These are phyloP conservation scores for Euphorbia schlechtendalii DNA, from an alignment of 441 rosid species.

Conservation along the genomic window DNA sequence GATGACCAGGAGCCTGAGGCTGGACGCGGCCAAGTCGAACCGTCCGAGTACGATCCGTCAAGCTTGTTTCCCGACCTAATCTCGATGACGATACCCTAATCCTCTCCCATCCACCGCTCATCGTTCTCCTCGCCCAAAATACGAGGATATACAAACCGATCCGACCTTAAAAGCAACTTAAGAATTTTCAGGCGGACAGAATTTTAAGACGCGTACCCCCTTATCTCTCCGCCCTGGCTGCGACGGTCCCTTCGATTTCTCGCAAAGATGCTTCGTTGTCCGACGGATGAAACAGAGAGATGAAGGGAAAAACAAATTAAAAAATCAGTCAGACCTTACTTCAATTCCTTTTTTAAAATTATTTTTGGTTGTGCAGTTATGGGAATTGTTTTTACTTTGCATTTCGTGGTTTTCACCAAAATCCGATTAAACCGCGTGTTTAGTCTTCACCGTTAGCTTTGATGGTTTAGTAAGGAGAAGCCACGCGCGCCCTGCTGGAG, in stretches of 20 bases:
- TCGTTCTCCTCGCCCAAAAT: conserved; percentile 18
- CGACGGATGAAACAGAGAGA: conserved; percentile 28
- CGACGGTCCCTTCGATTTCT: not conserved
- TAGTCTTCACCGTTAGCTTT: not conserved
- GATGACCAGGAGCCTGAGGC: conserved; percentile 82
- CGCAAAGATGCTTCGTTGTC: conserved; percentile 2
- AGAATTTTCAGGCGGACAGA: not conserved
- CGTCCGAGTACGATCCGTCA: conserved; percentile 46
- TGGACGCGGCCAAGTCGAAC: conserved; percentile 81
- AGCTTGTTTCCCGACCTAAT: conserved; percentile 26
- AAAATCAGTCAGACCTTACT: not conserved
- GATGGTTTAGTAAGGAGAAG: not conserved
- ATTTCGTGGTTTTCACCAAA: conserved; percentile 1
- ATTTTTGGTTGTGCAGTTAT: not conserved
- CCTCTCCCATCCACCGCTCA: conserved; percentile 55
- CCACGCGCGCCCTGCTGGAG: not conserved
- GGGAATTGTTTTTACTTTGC: not conserved
- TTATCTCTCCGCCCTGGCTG: conserved; percentile 3
- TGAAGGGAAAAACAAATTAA: not conserved
- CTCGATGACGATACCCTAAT: conserved; percentile 44
- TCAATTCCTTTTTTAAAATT: not conserved
- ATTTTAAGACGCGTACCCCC: not conserved
- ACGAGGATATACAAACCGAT: not conserved
- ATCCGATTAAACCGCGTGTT: conserved; percentile 10
- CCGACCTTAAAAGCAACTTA: not conserved